phyloP scores from a whole-genome alignment of 202 grass and related monocot species.

The Setaria viridis region DNA sequence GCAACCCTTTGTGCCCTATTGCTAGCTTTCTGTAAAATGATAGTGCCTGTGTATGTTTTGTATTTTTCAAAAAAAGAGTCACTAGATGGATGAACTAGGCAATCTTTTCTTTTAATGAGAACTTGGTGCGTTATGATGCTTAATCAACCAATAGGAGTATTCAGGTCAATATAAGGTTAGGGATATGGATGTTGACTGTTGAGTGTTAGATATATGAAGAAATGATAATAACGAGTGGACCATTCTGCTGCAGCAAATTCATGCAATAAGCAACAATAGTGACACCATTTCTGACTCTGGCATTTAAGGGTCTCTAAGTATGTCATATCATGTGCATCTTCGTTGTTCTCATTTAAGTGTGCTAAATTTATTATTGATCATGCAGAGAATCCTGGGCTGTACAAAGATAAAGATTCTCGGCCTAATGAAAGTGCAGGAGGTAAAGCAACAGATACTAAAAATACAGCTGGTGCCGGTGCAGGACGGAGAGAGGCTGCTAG shows the following conservation, averaged over 20 bases:
- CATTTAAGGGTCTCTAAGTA: not conserved
- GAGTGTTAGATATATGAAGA: not conserved
- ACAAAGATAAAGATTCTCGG: constrained; percentile 65
- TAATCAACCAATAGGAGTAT: constrained; percentile 1
- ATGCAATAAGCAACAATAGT: not conserved
- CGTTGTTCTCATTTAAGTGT: constrained; percentile 4
- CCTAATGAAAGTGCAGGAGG: constrained; percentile 48
- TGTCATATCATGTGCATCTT: constrained; percentile 16
- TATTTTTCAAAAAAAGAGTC: not conserved
- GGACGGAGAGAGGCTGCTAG: constrained; percentile 85
- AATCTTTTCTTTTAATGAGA: not conserved
- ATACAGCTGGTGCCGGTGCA: constrained; percentile 40
- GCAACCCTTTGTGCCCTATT: not conserved
- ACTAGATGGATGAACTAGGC: constrained; percentile 1
- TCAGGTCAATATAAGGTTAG: not conserved
- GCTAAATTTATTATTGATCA: constrained; percentile 16
- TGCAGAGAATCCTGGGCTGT: constrained; percentile 80
- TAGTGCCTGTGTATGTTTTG: not conserved
- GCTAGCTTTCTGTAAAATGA: not conserved
- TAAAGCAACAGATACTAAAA: constrained; percentile 59
- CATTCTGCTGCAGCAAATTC: constrained; percentile 12
- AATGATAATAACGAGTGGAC: not conserved
- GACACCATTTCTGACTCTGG: constrained; percentile 4
- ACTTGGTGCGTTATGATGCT: not conserved
- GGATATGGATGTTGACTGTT: not conserved